Percentiles rank a stretch among this genome's conserved stretches.
Conservation (phyloP, 2,329 filamentous ascomycete species). For the Thielaviopsis ethacetica region DNA sequence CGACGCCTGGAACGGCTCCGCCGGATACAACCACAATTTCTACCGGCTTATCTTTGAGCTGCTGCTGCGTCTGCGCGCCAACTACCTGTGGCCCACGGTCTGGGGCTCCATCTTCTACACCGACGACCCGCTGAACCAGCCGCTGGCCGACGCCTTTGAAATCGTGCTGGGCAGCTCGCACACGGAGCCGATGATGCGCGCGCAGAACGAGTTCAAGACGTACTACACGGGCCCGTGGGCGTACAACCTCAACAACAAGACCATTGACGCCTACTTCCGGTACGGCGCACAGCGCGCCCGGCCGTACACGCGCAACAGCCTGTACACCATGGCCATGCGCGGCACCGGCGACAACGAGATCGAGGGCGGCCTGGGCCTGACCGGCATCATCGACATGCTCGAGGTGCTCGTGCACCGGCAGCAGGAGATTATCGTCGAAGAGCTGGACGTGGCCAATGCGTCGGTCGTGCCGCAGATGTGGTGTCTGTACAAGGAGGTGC, state of each 20-base stretch:
- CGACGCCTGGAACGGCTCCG: conserved; percentile 27
- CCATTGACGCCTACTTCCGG: conserved; percentile 50
- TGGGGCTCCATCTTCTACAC: conserved; percentile 60
- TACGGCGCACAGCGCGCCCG: conserved; percentile 50
- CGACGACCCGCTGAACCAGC: conserved; percentile 52
- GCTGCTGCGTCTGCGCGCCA: conserved; percentile 50
- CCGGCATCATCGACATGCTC: conserved; percentile 41
- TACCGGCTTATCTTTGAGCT: conserved; percentile 57
- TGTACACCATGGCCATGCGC: conserved; percentile 56
- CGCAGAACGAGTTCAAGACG: conserved; percentile 37
- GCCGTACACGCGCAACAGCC: conserved; percentile 44
- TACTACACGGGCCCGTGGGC: conserved; percentile 48
- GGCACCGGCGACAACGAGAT: conserved; percentile 51
- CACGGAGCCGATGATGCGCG: conserved; percentile 54
- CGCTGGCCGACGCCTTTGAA: conserved; percentile 55
- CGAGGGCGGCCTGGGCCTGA: conserved; percentile 30
- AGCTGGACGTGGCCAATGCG: conserved; percentile 22
- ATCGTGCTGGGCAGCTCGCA: conserved; percentile 59
- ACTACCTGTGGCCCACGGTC: conserved; percentile 59
- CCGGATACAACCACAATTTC: conserved; percentile 42
- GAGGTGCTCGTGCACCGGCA: conserved; percentile 45
- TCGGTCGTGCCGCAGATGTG: conserved; percentile 49
- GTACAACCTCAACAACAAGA: conserved; percentile 52
- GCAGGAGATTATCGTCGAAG: conserved; percentile 36
- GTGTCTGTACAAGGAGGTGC: conserved; percentile 62